Evolutionary conservation across 148 eudicot species (phyloP).

Genomic region (Spergularia marina): DNA sequence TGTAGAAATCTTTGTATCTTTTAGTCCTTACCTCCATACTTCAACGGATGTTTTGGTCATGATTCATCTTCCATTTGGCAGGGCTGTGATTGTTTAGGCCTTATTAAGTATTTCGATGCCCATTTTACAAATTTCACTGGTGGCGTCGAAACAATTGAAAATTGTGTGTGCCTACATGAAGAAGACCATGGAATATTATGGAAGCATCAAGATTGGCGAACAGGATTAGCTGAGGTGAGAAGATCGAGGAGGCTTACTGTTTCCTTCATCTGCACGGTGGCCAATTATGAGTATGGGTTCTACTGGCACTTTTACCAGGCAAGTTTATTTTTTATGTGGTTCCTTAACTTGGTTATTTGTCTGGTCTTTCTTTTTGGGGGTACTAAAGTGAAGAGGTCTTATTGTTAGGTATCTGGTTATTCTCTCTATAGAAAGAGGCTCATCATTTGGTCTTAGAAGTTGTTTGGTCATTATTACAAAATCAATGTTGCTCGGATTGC

Average conservation of each 20-base stretch:
- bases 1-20: neutral
- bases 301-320: constrained; percentile 99
- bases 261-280: constrained; percentile 94
- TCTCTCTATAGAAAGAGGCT: neutral
- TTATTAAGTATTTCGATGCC: constrained; percentile 87
- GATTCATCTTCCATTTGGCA: constrained; percentile 28
- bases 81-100: constrained; percentile 99
- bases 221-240: constrained; percentile 94
- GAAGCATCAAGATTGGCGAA: constrained; percentile 99
- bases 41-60: neutral
- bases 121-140: constrained; percentile 94
- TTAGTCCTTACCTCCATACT: neutral
- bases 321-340: constrained; percentile 31
- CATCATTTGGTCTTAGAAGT: no score
- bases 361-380: neutral
- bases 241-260: constrained; percentile 87
- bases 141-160: constrained; percentile 94
- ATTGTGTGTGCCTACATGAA: constrained; percentile 93
- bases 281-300: constrained; percentile 97
- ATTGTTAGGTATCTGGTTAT: constrained; percentile 1
- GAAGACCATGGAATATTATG: constrained; percentile 97
- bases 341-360: neutral
- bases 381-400: neutral
- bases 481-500: neutral
- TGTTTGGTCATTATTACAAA: neutral